Evolutionary conservation across 345 rosid genomes (phyloP), one percentile per base, ranked within the genome.

Genomic region (Theobroma cacao): DNA sequence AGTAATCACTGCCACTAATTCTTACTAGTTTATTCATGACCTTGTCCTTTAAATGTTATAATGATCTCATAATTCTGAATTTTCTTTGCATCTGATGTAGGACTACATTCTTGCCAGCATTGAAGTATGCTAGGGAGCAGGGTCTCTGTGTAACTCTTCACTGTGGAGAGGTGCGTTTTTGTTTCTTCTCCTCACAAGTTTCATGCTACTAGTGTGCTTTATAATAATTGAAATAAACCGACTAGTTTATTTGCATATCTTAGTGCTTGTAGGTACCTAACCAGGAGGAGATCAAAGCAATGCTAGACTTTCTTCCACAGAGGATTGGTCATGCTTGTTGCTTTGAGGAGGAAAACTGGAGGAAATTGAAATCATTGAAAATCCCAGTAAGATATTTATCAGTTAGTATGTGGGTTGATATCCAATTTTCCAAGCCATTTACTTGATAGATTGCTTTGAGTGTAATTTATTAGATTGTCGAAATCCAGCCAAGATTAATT

Each of bases 291-390:
- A 86, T 96, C 82, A 87, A 89, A 65, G 78, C 85, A 75, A 96
- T 96, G 98, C 89, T 96, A 36, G 93, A 91, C 84, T 96, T 96
- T 77, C 88, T 68, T 50, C 99, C 99, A 7, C 91, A 90, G 30
- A 89, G 99, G 80, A 56, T 96, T 59, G 99, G 99, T 33, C 98
- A 96, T 86, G 99, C 97, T 2, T 91, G 93, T 82, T 92, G 73
- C 85, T 85, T 96, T 69, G 80, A 80, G 17, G 91, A 89, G 78
- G 87, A 86, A 60, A 93, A 94, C 66, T 89, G 91, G 91, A 74
- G 40, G 72, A 87, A 83, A 82, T 69, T 92, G 89, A 91, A 96
- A 85, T 79, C 87, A 55, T 86, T 80, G n/a, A 80, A 79, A 78
- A 86, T 94, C 56, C 97, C 98, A 40, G 99, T 96, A 74, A 55